Base-by-base conservation (phyloP, 495 filamentous ascomycete genomes). In the Aspergillus bertholletiae region DNA sequence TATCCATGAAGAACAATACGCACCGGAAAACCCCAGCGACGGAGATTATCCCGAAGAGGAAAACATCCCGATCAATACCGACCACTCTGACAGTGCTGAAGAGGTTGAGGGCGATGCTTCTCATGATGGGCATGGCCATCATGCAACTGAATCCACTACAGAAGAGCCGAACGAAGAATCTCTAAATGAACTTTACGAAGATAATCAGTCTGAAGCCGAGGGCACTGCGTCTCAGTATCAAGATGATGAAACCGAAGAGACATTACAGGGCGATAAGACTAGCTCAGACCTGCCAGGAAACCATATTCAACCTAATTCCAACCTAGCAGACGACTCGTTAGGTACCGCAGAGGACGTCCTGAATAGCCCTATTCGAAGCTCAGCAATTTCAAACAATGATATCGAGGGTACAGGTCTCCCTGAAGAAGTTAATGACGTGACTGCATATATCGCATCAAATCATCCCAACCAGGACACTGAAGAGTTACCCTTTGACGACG, bases 381-480 rank as follows among this genome's bases (percentile, higher is more conserved):
- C n/a, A 15, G 51, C 56, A 22, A 24, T 50, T 21, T 46, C 28
- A 15, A 41, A 22, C 26, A 45, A 43, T 1, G 58, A 62, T 45
- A n/a, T 37, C 13, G 45, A 46, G 34, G 27, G 39, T 47, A 34
- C 23, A 21, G 47, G 53, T 12, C 39, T 62, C 49, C 44, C 35
- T 1, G 51, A 43, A 51, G 51, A 58, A 1, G 35, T 67, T 22
- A 65, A 72, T 50, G 49, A 61, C 44, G 46, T 51, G 22, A 15
- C 23, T 47, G 53, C 62, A 27, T 35, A 53, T 39, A 24, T 32
- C 15, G 17, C 54, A 21, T 7, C 35, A 43, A 28, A 32, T 13
- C 70, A 44, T 27, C 35, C 39, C 28, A 15, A 80, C 27, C 72
- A 79, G 46, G 72, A 73, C 11, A 72, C 75, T 27, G 76, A 77